Base-by-base conservation (phyloP, 169 alveolate species). In the Cryptosporidium sp. region DNA sequence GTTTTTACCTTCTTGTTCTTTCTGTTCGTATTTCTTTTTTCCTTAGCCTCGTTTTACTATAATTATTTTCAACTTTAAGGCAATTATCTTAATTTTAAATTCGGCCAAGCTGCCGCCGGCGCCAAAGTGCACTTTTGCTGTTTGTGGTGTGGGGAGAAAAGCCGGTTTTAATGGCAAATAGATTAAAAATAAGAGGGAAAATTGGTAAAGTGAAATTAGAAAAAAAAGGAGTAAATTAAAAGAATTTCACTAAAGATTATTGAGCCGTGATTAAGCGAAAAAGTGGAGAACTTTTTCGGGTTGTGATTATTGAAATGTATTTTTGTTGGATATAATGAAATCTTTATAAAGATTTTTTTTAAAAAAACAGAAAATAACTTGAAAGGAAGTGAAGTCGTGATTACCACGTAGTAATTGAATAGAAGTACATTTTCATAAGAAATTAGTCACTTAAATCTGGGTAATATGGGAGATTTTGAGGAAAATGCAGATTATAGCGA, bases 71-170 rank as follows among this genome's bases (percentile, higher is more conserved):
- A 53, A 53, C 12, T 44, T 9, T 2, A 44, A 44, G 4, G 52
- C 14, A 44, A 44, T 44, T 44, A 44, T 44, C 52, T 44, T 12
- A 44, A 44, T 12, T 44, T 8, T 44, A 14, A 14, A 10, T 53
- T 53, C 18, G 5, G n/a, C 0, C 29, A 16, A 21, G 8, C 21
- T 65, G n/a, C 48, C 86, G 86, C 86, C 58, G 61, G 86, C 86
- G 86, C 70, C 58, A 52, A 21, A 7, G 14, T 73, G 86, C 86
- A 73, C 39, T 73, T 73, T 73, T 73, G 86, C 86, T 73, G 86
- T 73, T 53, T 69, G 33, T 39, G 62, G 84, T 73, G 86, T 73
- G 86, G 86, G 86, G 86, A 73, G 85, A 45, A 29, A 60, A 29
- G 85, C 39, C 10, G 65, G 65, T 21, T 42, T 23, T 5, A 29